Percentiles rank a stretch among this genome's conserved stretches.
These are phyloP conservation scores for Myriangium duriaei DNA, from an alignment of 2,329 filamentous ascomycete genomes.

Conservation along the genomic window DNA sequence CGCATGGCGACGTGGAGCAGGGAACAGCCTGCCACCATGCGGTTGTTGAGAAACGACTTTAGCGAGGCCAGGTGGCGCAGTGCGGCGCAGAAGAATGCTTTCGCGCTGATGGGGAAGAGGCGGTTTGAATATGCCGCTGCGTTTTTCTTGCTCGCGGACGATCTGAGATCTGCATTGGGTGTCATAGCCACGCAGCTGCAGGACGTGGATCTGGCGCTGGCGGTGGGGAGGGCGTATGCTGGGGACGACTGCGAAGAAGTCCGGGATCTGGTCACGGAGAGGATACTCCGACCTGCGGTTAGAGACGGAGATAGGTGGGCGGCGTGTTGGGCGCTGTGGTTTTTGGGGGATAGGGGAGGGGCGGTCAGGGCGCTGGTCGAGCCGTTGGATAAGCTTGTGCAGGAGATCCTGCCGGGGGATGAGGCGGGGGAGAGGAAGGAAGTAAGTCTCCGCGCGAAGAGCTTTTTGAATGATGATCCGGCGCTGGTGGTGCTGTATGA, in stretches of 20 bases:
- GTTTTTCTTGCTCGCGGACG: slow-evolving; percentile 85
- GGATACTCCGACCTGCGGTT: slow-evolving; percentile 64
- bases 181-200: slow-evolving; percentile 78
- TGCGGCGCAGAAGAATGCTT: slow-evolving; percentile 88
- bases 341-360: slow-evolving; percentile 69
- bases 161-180: slow-evolving; percentile 70
- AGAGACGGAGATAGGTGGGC: slow-evolving; percentile 84
- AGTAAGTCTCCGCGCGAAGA: slow-evolving; percentile 56
- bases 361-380: slow-evolving; percentile 62
- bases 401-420: neutral
- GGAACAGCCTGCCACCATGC: slow-evolving; percentile 70
- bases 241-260: slow-evolving; percentile 69
- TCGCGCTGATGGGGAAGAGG: slow-evolving; percentile 80
- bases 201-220: slow-evolving; percentile 80
- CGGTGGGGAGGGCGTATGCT: slow-evolving; percentile 77
- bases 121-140: slow-evolving; percentile 91
- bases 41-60: slow-evolving; percentile 83
- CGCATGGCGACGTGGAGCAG: slow-evolving; percentile 82
- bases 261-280: slow-evolving; percentile 61
- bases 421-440: slow-evolving; percentile 1
- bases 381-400: slow-evolving; percentile 60
- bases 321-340: slow-evolving; percentile 91
- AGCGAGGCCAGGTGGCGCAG: slow-evolving; percentile 75
- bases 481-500: slow-evolving; percentile 77
- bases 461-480: slow-evolving; percentile 83